A percentile compares a stretch with the other conserved stretches of the same genome.
phyloP scores from a whole-genome alignment of 2,329 filamentous ascomycete genomes.

The Magnaporthiopsis rhizophila region DNA sequence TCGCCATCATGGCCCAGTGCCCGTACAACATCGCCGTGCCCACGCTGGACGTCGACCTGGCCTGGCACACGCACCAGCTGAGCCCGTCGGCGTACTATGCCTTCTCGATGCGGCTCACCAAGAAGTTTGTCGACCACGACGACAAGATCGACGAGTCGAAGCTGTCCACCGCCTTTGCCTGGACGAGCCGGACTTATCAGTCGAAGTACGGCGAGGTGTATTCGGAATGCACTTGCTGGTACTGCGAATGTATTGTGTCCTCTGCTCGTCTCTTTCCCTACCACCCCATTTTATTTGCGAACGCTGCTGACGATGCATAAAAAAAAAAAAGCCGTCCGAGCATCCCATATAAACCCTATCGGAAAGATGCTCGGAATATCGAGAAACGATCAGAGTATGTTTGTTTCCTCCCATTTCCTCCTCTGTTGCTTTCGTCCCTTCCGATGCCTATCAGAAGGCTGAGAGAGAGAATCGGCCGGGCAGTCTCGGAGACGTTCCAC shows the following conservation, averaged over 20 bases:
- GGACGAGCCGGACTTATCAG: slow-evolving; percentile 65
- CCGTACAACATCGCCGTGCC: slow-evolving; percentile 49
- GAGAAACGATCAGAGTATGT: slow-evolving; percentile 33
- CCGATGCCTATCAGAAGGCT: neutral
- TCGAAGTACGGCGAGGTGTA: slow-evolving; percentile 58
- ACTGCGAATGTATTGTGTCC: slow-evolving; percentile 55
- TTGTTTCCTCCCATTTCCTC: neutral
- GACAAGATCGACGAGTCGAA: slow-evolving; percentile 69
- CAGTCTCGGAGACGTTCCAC: slow-evolving; percentile 37
- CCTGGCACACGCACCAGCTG: slow-evolving; percentile 77
- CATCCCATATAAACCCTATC: slow-evolving; percentile 41
- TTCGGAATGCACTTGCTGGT: slow-evolving; percentile 74
- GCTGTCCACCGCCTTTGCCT: slow-evolving; percentile 59
- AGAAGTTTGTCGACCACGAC: slow-evolving; percentile 68
- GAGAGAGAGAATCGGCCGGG: neutral
- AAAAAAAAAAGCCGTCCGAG: slow-evolving; percentile 38
- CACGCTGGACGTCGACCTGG: slow-evolving; percentile 66
- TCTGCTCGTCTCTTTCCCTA: neutral
- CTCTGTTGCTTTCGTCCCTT: neutral
- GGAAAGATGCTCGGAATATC: slow-evolving; percentile 37
- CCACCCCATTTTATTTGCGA: no score
- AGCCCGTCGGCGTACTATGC: slow-evolving; percentile 53
- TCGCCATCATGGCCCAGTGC: slow-evolving; percentile 45
- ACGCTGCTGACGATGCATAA: neutral
- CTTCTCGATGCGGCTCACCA: slow-evolving; percentile 39